Base-by-base conservation (phyloP, 352 stramenopile genomes). In the Pythium dissotocum region DNA sequence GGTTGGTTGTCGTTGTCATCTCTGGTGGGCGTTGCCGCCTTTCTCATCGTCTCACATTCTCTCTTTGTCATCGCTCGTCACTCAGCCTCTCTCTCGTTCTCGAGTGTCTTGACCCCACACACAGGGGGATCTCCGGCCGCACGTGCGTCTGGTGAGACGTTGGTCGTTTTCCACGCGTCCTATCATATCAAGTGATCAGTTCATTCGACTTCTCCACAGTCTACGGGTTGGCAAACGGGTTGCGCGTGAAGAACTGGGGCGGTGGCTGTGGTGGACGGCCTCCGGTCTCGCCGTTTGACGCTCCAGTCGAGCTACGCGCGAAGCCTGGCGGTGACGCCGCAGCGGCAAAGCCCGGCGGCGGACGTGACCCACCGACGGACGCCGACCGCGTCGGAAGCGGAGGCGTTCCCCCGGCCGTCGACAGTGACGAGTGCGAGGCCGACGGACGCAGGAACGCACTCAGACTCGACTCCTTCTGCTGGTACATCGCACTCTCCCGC, bases 381-480 rank as follows among this genome's bases (percentile, higher is more conserved):
- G 77, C 42, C 52, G 72, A 68, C 6, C 66, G 68, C 10, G 57
- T 51, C n/a, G 42, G 57, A 63, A 63, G 24, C 21, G 55, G 21
- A 13, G 58, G 51, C 52, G 49, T 35, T 26, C 48, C 28, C 28
- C 28, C 56, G n/a, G 16, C 16, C 6, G 58, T 8, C 4, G 51
- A 38, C 32, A 36, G 24, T 12, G 72, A 57, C 21, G 46, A 48
- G 6, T 38, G 61, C 56, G 74, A 73, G 18, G 70, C 64, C 16
- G 75, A 69, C 0, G 70, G 57, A 14, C 60, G 63, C 44, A 94
- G 76, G 53, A 94, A 87, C 2, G 83, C 74, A 36, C 83, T 94
- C 63, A 94, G 73, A 70, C 84, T 94, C 57, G 87, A 94, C 36
- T 77, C 75, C 28, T 82, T 75, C 33, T 89, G 83, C 63, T 90